Percentiles rank a stretch among this genome's conserved stretches.
These are phyloP conservation scores for Magnusiomyces magnusii DNA, from an alignment of 1,139 yeast species.

Conservation along the genomic window DNA sequence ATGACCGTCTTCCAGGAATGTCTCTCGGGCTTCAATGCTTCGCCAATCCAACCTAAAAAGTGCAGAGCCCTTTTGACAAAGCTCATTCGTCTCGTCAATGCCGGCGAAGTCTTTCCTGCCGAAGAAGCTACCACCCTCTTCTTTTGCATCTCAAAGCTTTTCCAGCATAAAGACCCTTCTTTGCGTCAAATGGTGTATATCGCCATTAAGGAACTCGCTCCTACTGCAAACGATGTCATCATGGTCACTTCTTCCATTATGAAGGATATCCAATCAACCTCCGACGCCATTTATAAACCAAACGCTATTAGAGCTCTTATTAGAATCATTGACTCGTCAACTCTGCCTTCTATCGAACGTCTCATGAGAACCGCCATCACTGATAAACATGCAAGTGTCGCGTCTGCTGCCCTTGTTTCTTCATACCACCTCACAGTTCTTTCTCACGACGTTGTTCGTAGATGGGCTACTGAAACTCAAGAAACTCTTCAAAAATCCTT, in stretches of 20 bases:
- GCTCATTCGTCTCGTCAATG: slow-evolving; percentile 56
- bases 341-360: slow-evolving; percentile 92
- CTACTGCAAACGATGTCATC: slow-evolving; percentile 81
- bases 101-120: slow-evolving; percentile 81
- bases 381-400: slow-evolving; percentile 78
- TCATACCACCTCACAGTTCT: slow-evolving; percentile 85
- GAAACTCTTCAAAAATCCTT: slow-evolving; percentile 69
- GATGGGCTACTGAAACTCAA: slow-evolving; percentile 90
- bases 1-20: slow-evolving; percentile 98
- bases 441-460: slow-evolving; percentile 83
- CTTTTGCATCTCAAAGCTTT: slow-evolving; percentile 87
- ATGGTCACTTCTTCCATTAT: slow-evolving; percentile 98
- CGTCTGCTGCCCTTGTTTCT: slow-evolving; percentile 88
- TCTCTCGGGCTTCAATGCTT: slow-evolving; percentile 83
- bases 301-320: slow-evolving; percentile 91
- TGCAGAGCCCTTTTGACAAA: slow-evolving; percentile 74
- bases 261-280: slow-evolving; percentile 87
- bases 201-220: slow-evolving; percentile 83
- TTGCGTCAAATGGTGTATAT: slow-evolving; percentile 90
- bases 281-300: slow-evolving; percentile 80
- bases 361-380: slow-evolving; percentile 89
- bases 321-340: slow-evolving; percentile 83
- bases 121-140: slow-evolving; percentile 89
- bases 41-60: slow-evolving; percentile 82
- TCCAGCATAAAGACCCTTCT: slow-evolving; percentile 87